Evolutionary conservation across 208 protist genomes (phyloP), one percentile per base, ranked within the genome.

Genomic region (Angomonas ambiguus): DNA sequence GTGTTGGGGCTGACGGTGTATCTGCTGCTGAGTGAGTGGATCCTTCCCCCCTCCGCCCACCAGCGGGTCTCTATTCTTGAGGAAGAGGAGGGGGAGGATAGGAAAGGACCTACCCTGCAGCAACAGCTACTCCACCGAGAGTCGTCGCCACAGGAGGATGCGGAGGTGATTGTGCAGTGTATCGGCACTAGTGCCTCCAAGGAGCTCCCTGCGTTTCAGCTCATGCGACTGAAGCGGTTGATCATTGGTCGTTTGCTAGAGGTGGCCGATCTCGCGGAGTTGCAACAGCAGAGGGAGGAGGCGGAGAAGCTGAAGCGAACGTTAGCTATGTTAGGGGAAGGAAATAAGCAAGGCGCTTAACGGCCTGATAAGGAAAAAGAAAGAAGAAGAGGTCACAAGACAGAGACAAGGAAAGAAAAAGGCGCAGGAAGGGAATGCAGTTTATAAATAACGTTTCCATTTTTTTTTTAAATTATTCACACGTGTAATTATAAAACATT

Each of bases 151-250:
- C 66, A 76, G 58, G 84, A 87, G 3, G 81, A 91, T 67, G 75
- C 85, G 10, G 69, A 83, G 28, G 77, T 83, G 51, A 67, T 94
- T 31, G 68, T 91, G 0, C 56, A 56, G 4, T 58, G 83, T 30
- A 85, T 94, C 74, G 30, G 30, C 56, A 78, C 68, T 49, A 80
- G 85, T 63, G 81, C 79, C 6, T 82, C 77, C 24, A 83, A 87
- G 65, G 80, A 91, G 69, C 66, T 94, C 28, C 88, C 84, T 22
- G 80, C 80, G 5, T 91, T 91, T 58, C 69, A 82, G 65, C 62
- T 94, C 22, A 85, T 87, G 81, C 77, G 81, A 0, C 75, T 83
- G 51, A 89, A 88, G 71, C 70, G 84, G 5, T 79, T 90, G 71
- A 83, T 94, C 16, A 82, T 91, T 41, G 74, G 79, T 6, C 82